Evolutionary conservation across 2,329 filamentous ascomycete genomes (phyloP).

Genomic region (Curvularia spicifera): DNA sequence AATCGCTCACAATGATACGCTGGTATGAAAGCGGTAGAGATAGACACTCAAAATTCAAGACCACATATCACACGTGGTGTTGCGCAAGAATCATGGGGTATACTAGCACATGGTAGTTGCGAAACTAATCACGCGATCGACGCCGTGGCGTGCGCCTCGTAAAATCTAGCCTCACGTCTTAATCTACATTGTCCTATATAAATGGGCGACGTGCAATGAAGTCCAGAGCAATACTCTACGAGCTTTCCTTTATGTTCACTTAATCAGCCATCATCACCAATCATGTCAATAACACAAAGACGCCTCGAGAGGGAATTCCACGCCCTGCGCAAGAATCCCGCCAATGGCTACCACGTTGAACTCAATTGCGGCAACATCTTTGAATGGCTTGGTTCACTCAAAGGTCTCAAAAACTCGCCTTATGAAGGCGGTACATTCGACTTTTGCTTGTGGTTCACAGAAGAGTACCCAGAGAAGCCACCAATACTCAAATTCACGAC

Average conservation of each 20-base stretch:
- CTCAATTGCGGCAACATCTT: slow-evolving; percentile 6
- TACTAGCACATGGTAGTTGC: not conserved
- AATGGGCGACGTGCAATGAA: not conserved
- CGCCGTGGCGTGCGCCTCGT: not conserved
- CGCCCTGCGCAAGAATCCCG: slow-evolving; percentile 4
- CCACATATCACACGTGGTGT: not conserved
- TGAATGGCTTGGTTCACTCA: slow-evolving; percentile 4
- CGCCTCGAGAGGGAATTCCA: slow-evolving; percentile 12
- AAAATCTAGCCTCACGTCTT: not conserved
- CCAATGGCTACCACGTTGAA: not conserved
- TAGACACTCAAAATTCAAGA: not conserved
- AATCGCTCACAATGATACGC: not conserved
- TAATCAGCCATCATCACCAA: not conserved
- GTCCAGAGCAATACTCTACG: not conserved
- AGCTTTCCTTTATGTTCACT: not conserved
- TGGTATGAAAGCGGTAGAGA: too few relatives aligned
- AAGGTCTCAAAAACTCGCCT: not conserved
- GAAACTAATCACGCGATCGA: not conserved
- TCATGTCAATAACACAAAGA: slow-evolving; percentile 5
- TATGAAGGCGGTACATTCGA: slow-evolving; percentile 7
- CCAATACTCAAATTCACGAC: slow-evolving; percentile 8
- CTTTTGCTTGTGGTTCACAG: slow-evolving; percentile 11
- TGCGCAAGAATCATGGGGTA: not conserved
- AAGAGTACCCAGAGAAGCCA: slow-evolving; percentile 5
- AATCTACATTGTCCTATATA: not conserved